phyloP scores from a whole-genome alignment of 805 yeast genomes.

The Yarrowia osloensis region DNA sequence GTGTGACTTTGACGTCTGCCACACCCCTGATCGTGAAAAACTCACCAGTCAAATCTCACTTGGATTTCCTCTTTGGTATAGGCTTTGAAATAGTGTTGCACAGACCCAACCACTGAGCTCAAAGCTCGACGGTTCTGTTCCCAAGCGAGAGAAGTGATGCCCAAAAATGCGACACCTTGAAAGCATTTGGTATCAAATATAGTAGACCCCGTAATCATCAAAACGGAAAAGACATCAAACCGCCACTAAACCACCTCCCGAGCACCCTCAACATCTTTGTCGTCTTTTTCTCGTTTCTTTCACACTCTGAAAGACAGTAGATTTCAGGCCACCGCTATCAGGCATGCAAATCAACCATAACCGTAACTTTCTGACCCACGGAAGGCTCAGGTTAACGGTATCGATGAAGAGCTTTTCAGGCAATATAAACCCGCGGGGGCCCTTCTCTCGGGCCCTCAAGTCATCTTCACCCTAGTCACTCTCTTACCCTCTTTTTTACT shows the following conservation, averaged over 20 bases:
- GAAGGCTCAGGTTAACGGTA: background rate
- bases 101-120: background rate
- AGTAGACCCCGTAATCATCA: no score
- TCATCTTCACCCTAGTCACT: conserved; percentile 19
- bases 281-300: no score
- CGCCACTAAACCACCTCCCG: no score
- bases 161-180: no score
- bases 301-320: no score
- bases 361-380: background rate
- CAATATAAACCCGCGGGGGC: background rate
- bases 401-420: background rate
- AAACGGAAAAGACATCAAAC: no score
- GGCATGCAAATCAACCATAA: conserved; percentile 8
- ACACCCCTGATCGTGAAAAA: background rate
- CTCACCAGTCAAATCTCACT: background rate
- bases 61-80: conserved; percentile 10
- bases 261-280: no score
- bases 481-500: background rate
- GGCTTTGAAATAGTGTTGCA: background rate
- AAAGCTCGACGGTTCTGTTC: no score
- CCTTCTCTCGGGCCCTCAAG: background rate
- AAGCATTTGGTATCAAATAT: no score
- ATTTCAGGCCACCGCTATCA: background rate
- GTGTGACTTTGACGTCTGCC: no score
- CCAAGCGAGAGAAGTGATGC: no score